phyloP scores from a whole-genome alignment of 768 basidiomycete genomes.

The Mycena alexandri region DNA sequence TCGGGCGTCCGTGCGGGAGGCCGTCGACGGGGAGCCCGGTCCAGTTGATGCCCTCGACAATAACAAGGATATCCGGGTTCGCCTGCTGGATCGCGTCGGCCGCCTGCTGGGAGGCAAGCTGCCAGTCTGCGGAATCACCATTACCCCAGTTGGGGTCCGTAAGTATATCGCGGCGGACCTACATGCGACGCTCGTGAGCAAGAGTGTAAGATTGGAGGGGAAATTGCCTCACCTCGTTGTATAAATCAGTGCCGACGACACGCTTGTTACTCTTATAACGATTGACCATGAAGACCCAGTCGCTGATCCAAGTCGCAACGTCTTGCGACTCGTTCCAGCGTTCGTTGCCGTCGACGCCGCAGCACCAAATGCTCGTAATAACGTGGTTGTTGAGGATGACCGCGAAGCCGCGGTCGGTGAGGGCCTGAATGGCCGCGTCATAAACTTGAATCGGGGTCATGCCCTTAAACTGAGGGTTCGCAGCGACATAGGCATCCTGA shows the following conservation, averaged over 20 bases:
- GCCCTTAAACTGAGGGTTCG: constrained; percentile 38
- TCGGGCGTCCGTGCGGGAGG: constrained; percentile 31
- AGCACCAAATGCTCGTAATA: constrained; percentile 32
- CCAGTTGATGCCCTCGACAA: constrained; percentile 38
- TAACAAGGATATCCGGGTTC: constrained; percentile 35
- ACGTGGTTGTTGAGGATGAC: constrained; percentile 38
- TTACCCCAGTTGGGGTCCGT: constrained; percentile 34
- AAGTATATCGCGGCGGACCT: too few relatives aligned
- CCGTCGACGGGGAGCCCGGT: constrained; percentile 32
- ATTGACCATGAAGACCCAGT: constrained; percentile 34
- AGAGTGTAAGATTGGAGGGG: neutral
- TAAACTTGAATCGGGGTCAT: constrained; percentile 35
- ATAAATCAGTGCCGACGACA: constrained; percentile 26
- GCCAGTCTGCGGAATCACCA: constrained; percentile 33
- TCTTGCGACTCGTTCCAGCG: constrained; percentile 36
- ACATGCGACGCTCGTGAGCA: constrained; percentile 27
- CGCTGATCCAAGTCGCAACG: constrained; percentile 23
- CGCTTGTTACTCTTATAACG: constrained; percentile 33
- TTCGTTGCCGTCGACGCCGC: constrained; percentile 36
- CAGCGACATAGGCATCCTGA: constrained; percentile 30
- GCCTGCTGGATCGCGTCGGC: constrained; percentile 27
- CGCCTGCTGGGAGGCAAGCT: constrained; percentile 27
- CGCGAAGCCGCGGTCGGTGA: constrained; percentile 33
- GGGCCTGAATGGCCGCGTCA: constrained; percentile 33
- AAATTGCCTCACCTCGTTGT: constrained; percentile 19